Percentiles rank a stretch among this genome's conserved stretches.
These are phyloP conservation scores for Keithomyces neogunnii DNA, from an alignment of 2,329 filamentous ascomycete species.

Conservation along the genomic window DNA sequence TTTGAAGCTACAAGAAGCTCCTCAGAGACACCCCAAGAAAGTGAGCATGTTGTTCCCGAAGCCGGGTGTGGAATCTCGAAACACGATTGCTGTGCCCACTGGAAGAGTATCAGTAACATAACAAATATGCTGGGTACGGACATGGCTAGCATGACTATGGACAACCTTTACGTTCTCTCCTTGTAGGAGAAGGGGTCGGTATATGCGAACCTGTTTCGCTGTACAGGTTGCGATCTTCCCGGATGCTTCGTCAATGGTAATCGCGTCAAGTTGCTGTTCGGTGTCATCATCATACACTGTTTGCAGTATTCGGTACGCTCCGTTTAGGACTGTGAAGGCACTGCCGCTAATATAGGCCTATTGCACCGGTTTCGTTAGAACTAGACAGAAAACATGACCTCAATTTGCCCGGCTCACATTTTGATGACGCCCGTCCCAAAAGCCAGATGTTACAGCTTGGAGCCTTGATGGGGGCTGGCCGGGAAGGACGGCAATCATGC, in stretches of 20 bases:
- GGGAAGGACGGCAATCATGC: conserved; percentile 72
- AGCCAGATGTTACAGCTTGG: conserved; percentile 66
- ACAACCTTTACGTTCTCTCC: conserved; percentile 66
- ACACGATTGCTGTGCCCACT: conserved; percentile 58
- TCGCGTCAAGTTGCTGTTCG: conserved; percentile 56
- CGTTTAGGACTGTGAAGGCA: conserved; percentile 75
- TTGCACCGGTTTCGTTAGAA: conserved; percentile 1
- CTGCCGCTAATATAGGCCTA: conserved; percentile 86
- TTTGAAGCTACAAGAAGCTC: conserved; percentile 75
- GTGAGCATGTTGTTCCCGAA: conserved; percentile 28
- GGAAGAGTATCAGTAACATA: conserved; percentile 14
- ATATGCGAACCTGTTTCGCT: conserved; percentile 59
- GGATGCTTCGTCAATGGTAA: conserved; percentile 71
- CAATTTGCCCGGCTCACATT: conserved; percentile 45
- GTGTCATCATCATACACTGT: conserved; percentile 80
- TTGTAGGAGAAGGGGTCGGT: conserved; percentile 63
- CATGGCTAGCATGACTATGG: neutral
- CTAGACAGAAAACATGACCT: neutral
- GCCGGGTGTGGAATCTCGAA: conserved; percentile 35
- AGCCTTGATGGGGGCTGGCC: conserved; percentile 70
- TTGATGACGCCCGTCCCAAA: conserved; percentile 64
- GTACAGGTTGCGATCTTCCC: conserved; percentile 80
- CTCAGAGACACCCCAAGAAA: conserved; percentile 83
- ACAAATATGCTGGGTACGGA: conserved; percentile 16
- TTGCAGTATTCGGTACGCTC: conserved; percentile 68